Base-by-base conservation (phyloP, 352 stramenopile species). In the Globisporangium uncinulatum region DNA sequence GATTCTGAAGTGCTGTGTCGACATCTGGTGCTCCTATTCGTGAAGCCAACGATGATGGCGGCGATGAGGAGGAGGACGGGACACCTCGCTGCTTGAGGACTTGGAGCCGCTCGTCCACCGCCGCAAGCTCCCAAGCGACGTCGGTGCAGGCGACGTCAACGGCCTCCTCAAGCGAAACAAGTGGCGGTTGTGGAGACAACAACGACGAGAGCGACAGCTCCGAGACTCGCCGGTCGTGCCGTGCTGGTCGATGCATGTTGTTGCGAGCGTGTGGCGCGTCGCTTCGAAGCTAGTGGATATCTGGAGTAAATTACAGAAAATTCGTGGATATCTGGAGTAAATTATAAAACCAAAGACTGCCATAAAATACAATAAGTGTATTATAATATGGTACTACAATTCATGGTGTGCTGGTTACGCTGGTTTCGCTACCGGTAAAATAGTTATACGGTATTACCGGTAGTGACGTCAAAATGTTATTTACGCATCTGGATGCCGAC, bases 41-140 rank as follows among this genome's bases (percentile, higher is more conserved):
- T 15, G 14, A 46, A 46, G 8, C 6, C 3, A 20, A 19, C 15
- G 15, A 36, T 7, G 14, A 20, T 13, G n/a, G 14, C 9, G 37
- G 17, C 24, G 34, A 39, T 13, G 34, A 39, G 34, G 34, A 39
- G 34, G 34, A 39, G 7, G 10, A 39, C 34, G 34, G 7, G 36
- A 14, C 13, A 15, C 20, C 39, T 21, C 4, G 42, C 34, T 56
- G 45, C 17, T 56, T 65, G 29, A 74, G 79, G 34, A 64, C 59
- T 1, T 43, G 61, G 32, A 86, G 43, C 0, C 74, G 70, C 51
- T 56, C 69, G 32, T 80, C 61, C 51, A 83, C 59, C 0, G 73
- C 67, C 19, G 55, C 57, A 3, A 83, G 60, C 54, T 83, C 76
- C 1, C 67, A 63, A 15, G 78, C 51, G 19, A 83, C 66, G 55